A percentile compares a stretch with the other conserved stretches of the same genome.
Conservation (phyloP, 352 stramenopile genomes). For the Pythium folliculosum region DNA sequence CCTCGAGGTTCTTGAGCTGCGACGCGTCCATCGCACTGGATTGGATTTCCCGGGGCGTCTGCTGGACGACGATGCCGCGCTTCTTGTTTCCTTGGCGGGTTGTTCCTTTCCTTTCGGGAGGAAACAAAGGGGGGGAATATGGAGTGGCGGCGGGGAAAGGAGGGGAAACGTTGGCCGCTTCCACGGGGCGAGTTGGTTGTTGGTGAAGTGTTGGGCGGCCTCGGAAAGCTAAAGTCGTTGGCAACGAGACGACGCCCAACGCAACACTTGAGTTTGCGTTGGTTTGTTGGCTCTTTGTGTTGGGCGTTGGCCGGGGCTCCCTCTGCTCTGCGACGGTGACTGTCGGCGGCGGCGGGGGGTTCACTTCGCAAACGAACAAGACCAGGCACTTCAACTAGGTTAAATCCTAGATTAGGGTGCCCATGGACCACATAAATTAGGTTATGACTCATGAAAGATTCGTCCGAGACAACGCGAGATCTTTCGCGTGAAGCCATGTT, state of each 20-base stretch:
- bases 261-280: slow-evolving; percentile 23
- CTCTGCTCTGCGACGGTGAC: neutral
- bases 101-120: neutral
- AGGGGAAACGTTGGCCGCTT: too few species aligned
- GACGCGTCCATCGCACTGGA: slow-evolving; percentile 87
- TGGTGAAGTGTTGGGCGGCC: neutral
- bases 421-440: neutral
- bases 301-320: slow-evolving; percentile 3
- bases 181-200: too few species aligned
- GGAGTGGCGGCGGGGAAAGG: too few species aligned
- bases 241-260: slow-evolving; percentile 11
- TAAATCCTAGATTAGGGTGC: slow-evolving; percentile 11
- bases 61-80: too few species aligned
- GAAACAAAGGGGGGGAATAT: too few species aligned
- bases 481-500: slow-evolving; percentile 13
- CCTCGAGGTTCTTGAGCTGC: slow-evolving; percentile 78
- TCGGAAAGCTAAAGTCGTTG: slow-evolving; percentile 1
- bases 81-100: neutral
- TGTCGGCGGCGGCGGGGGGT: slow-evolving; percentile 8
- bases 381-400: slow-evolving; percentile 23
- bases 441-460: slow-evolving; percentile 1
- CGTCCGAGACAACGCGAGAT: neutral
- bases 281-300: slow-evolving; percentile 20
- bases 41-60: too few species aligned
- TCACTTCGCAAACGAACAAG: slow-evolving; percentile 25